Conservation (phyloP, 495 filamentous ascomycete species). For the Hyaloscypha hepaticicola region DNA sequence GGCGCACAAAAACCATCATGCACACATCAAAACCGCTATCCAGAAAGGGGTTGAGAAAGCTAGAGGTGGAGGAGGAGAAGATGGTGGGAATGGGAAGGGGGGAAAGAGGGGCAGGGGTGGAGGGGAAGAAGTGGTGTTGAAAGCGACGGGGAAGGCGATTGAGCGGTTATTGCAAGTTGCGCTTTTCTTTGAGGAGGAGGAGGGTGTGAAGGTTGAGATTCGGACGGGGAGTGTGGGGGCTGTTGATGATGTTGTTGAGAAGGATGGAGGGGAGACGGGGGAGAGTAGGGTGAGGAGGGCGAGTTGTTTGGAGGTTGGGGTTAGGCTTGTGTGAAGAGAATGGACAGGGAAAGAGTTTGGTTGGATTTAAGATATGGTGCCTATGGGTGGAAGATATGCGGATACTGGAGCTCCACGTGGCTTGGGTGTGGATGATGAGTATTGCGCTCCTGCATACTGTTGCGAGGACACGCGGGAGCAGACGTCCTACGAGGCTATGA, state of each 20-base stretch:
- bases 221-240: slow-evolving; percentile 64
- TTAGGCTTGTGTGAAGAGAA: slow-evolving; percentile 51
- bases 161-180: slow-evolving; percentile 64
- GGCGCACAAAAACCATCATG: not conserved
- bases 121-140: slow-evolving; percentile 65
- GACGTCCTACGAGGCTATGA: not conserved
- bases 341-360: slow-evolving; percentile 36
- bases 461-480: not conserved
- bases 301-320: slow-evolving; percentile 64
- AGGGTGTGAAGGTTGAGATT: slow-evolving; percentile 52
- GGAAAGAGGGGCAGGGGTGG: slow-evolving; percentile 11
- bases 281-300: slow-evolving; percentile 60
- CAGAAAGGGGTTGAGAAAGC: slow-evolving; percentile 19
- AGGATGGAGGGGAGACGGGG: slow-evolving; percentile 48
- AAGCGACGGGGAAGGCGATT: slow-evolving; percentile 80
- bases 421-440: not conserved
- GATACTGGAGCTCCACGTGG: not conserved
- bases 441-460: not conserved
- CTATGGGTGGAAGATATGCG: not conserved
- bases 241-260: slow-evolving; percentile 65
- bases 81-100: slow-evolving; percentile 17
- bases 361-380: not conserved
- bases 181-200: slow-evolving; percentile 60
- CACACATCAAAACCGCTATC: slow-evolving; percentile 22
- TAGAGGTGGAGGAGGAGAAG: not conserved